Evolutionary conservation across 2,329 filamentous ascomycete genomes (phyloP).

Genomic region (Trichoderma koningiopsis): DNA sequence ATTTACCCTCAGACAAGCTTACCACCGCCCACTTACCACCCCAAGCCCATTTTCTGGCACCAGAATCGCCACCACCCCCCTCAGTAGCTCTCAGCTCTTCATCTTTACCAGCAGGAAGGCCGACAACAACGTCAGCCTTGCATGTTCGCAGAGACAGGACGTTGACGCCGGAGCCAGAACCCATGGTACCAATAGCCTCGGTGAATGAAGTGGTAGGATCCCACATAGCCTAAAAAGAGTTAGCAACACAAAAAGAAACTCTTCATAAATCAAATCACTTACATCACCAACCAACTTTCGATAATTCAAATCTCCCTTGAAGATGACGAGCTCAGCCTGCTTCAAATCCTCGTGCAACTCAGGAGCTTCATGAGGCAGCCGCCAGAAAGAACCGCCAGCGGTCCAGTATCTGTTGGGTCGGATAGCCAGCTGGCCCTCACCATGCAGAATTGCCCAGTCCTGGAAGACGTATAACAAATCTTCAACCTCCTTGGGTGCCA

Average conservation of each 20-base stretch:
- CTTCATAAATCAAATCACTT: conserved; percentile 39
- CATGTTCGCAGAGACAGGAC: conserved; percentile 87
- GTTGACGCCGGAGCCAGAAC: conserved; percentile 78
- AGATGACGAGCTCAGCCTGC: conserved; percentile 83
- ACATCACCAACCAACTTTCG: conserved; percentile 89
- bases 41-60: conserved; percentile 88
- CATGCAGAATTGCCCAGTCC: conserved; percentile 78
- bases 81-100: conserved; percentile 72
- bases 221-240: conserved; percentile 57
- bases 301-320: conserved; percentile 98
- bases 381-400: conserved; percentile 82
- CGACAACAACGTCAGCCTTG: conserved; percentile 95
- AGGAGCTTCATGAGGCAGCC: conserved; percentile 69
- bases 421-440: conserved; percentile 79
- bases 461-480: conserved; percentile 77
- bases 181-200: conserved; percentile 82
- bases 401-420: conserved; percentile 93
- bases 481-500: conserved; percentile 67
- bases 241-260: background rate
- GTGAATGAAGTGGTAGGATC: conserved; percentile 83
- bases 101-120: conserved; percentile 78
- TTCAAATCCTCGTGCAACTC: conserved; percentile 76
- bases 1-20: conserved; percentile 46
- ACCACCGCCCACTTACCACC: conserved; percentile 96
- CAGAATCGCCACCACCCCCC: conserved; percentile 69